Base-by-base conservation (phyloP, 805 yeast species). In the Wickerhamomyces strasburgensis region DNA sequence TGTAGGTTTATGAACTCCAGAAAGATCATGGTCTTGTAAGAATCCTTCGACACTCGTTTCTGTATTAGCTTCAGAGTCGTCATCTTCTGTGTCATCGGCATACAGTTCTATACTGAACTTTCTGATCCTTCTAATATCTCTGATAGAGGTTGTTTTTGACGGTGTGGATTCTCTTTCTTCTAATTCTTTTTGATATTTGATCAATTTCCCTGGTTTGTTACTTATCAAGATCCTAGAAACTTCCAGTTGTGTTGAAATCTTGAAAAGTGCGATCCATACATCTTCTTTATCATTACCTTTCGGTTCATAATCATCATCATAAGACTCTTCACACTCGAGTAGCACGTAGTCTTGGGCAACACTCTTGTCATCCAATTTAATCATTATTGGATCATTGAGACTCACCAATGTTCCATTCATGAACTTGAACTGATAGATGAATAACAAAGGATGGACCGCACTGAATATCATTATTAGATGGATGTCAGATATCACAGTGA, bases 351-450 rank as follows among this genome's bases (percentile, higher is more conserved):
- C 25, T 21, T 21, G 25, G 7, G 25, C 25, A 21, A 21, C 25
- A 21, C 25, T 21, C 11, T 21, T 21, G 10, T 11, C 25, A 21
- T 21, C 25, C 11, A 21, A 11, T 21, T 37, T 41, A 7, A 49
- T 18, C 19, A 48, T 33, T 19, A 53, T 54, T 3, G 70, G 68
- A 42, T 70, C 75, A 29, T 58, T 56, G 6, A 60, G 37, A 5
- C 68, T 60, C 21, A 51, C 55, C 0, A 75, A 73, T 10, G 57
- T 40, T 0, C 58, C 64, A 17, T 56, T 53, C 10, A 44, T 52
- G 15, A 51, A 24, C 8, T 62, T 62, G 43, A 70, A 65, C 18
- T 64, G 62, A 38, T 51, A 62, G 4, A 64, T 49, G 3, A 64
- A 27, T 2, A 57, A 42, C 4, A 58, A 36, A 1, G 72, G 69